A percentile compares a stretch with the other conserved stretches of the same genome.
Conservation (phyloP, 345 rosid genomes). For the Linum tenue region DNA sequence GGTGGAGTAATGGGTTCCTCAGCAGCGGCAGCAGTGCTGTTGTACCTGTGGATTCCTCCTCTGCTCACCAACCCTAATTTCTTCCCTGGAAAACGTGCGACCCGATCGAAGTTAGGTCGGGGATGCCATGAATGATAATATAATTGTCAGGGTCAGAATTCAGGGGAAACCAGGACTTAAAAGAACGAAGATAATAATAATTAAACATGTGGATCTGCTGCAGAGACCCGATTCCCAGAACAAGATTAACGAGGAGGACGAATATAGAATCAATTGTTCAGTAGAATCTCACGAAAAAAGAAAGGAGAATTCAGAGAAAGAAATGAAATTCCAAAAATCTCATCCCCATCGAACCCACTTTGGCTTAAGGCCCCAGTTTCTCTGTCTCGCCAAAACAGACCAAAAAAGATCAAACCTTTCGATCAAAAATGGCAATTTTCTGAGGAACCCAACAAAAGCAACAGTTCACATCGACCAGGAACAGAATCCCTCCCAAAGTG, state of each 20-base stretch:
- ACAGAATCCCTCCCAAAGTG: background rate
- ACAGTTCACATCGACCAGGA: background rate
- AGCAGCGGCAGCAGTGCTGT: slow-evolving; percentile 47
- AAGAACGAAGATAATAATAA: background rate
- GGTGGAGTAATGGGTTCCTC: slow-evolving; percentile 60
- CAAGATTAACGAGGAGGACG: background rate
- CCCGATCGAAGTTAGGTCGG: background rate
- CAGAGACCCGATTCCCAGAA: background rate
- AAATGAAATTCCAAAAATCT: background rate
- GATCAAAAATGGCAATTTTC: background rate
- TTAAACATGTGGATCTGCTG: background rate
- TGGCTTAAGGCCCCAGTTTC: no score
- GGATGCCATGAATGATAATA: no score
- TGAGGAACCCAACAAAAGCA: slow-evolving; percentile 8
- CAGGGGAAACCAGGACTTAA: no score
- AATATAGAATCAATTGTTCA: background rate
- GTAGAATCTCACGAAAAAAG: background rate
- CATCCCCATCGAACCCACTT: background rate
- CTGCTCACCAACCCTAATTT: slow-evolving; percentile 13
- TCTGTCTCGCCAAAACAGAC: no score
- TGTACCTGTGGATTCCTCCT: slow-evolving; percentile 36
- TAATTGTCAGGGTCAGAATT: no score
- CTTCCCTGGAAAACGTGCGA: slow-evolving; percentile 34
- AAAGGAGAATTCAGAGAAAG: background rate
- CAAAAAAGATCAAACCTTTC: background rate